Percentiles rank a stretch among this genome's conserved stretches.
These are phyloP conservation scores for Cyamopsis tetragonoloba DNA, from an alignment of 306 rosid genomes.

Conservation along the genomic window DNA sequence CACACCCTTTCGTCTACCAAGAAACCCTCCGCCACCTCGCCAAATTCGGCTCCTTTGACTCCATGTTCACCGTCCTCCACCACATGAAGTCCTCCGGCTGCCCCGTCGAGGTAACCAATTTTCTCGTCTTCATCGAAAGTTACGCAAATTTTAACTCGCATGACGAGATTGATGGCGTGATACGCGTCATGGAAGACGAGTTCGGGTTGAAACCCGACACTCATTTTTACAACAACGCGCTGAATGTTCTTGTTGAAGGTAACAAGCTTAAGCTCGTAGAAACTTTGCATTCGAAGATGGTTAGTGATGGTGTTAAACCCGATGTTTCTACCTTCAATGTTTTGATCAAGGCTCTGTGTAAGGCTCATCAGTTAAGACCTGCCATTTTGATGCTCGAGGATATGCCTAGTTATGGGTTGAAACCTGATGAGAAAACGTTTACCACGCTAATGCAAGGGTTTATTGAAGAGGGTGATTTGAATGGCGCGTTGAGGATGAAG, in stretches of 20 bases:
- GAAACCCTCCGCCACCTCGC: slow-evolving; percentile 57
- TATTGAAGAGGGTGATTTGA: slow-evolving; percentile 61
- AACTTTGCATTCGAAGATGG: slow-evolving; percentile 52
- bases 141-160: slow-evolving; percentile 43
- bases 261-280: slow-evolving; percentile 73
- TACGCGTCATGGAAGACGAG: slow-evolving; percentile 49
- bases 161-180: slow-evolving; percentile 39
- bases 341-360: slow-evolving; percentile 78
- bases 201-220: slow-evolving; percentile 57
- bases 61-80: slow-evolving; percentile 41
- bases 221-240: slow-evolving; percentile 50
- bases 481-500: slow-evolving; percentile 65
- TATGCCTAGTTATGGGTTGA: slow-evolving; percentile 55
- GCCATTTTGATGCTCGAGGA: slow-evolving; percentile 85
- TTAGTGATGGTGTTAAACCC: slow-evolving; percentile 41
- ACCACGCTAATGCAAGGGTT: slow-evolving; percentile 81
- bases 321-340: slow-evolving; percentile 71
- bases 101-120: slow-evolving; percentile 33
- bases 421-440: slow-evolving; percentile 71
- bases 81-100: slow-evolving; percentile 42
- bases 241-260: slow-evolving; percentile 64
- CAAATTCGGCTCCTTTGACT: slow-evolving; percentile 45
- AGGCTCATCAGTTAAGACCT: slow-evolving; percentile 80
- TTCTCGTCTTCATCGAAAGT: slow-evolving; percentile 47
- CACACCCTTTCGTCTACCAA: slow-evolving; percentile 45